phyloP scores from a whole-genome alignment of 257 asterid genomes.

The Verbascum thapsus region DNA sequence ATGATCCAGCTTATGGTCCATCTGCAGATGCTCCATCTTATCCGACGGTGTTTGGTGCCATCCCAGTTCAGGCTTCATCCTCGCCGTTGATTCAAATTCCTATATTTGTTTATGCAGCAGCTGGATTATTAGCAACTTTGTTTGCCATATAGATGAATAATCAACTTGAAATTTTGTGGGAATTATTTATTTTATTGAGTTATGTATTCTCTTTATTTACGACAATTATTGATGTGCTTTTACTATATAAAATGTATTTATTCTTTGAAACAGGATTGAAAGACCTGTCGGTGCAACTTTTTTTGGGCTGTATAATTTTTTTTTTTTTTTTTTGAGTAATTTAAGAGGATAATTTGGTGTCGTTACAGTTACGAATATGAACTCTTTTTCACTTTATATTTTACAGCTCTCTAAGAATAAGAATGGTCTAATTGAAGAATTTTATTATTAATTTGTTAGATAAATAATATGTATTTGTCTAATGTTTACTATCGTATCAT shows the following conservation, averaged over 20 bases:
- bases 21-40: no score
- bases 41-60: constrained; percentile 63
- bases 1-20: constrained; percentile 55
- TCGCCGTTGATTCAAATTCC: constrained; percentile 37
- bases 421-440: no score
- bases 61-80: constrained; percentile 55
- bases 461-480: no score
- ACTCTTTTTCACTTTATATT: background rate
- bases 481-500: no score
- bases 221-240: constrained; percentile 20
- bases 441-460: no score
- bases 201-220: constrained; percentile 3
- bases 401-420: no score
- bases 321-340: no score
- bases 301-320: no score
- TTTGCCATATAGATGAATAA: background rate
- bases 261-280: constrained; percentile 21
- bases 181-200: constrained; percentile 10
- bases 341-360: no score
- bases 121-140: constrained; percentile 26
- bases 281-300: constrained; percentile 24
- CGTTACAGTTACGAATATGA: no score
- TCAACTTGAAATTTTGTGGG: background rate
- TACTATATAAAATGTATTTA: constrained; percentile 8
- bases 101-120: constrained; percentile 33